Evolutionary conservation across 495 filamentous ascomycete genomes (phyloP), one percentile per base, ranked within the genome.

Genomic region (Penicillium coffeae): DNA sequence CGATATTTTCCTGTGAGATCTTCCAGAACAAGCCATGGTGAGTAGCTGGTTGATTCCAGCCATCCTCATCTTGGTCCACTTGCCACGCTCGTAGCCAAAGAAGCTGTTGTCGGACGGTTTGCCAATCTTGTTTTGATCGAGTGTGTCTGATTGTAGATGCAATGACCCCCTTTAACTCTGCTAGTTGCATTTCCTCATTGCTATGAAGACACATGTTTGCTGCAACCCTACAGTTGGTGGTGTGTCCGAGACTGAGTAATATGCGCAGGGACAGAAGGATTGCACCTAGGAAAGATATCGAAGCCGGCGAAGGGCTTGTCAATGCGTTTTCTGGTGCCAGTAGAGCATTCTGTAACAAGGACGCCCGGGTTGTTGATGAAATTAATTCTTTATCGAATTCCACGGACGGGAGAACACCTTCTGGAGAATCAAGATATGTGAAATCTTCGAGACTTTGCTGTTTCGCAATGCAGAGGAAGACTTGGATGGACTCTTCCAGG

Each of bases 51-150:
- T 54, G 50, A 49, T 59, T 52, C 55, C 55, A 58, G 21, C 42
- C 49, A 38, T 45, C 55, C 1, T 63, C 65, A 43, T 52, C 61
- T 44, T 63, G 54, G 9, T 80, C 76, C 2, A 73, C 69, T 18
- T 82, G 86, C 90, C 90, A 95, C 61, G 83, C 79, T 56, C 81
- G 80, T 21, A 96, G 79, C 90, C 90, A 95, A 1, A 92, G 66
- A 13, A 96, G 61, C 58, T 87, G 80, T 42, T 80, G 75, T 32
- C 88, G 76, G 7, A 80, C 72, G 18, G 66, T 66, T 32, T 71
- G 71, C 90, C 90, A 95, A 40, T 84, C 80, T 50, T 76, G 79
- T 19, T 83, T 81, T 48, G 86, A 80, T 37, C 74, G 78, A 42
- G 74, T 62, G 15, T 79, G 75, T 22, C 70, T 74, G 21, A 70